Conservation (phyloP, 345 rosid genomes). For the Excoecaria agallocha region DNA sequence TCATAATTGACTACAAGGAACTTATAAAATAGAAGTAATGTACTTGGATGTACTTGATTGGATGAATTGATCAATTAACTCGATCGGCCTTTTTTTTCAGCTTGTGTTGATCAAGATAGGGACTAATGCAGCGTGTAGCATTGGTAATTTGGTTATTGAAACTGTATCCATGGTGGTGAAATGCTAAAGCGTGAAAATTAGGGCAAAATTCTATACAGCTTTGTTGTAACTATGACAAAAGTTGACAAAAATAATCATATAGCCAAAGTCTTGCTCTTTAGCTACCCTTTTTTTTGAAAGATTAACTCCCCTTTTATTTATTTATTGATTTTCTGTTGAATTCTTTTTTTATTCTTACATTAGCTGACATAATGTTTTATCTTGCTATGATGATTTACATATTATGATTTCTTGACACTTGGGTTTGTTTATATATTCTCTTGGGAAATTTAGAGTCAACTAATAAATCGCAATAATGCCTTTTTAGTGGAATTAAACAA, state of each 20-base stretch:
- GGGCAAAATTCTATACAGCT: background rate
- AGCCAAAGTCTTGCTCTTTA: background rate
- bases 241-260: background rate
- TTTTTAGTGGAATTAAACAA: no score
- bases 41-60: background rate
- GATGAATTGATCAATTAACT: background rate
- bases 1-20: background rate
- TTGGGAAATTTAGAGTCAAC: no score
- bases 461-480: no score
- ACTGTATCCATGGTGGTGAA: background rate
- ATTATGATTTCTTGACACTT: no score
- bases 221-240: background rate
- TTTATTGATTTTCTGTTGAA: no score
- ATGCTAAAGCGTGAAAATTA: background rate
- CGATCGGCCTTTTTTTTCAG: constrained; percentile 18
- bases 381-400: no score
- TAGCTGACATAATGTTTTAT: no score
- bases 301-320: no score
- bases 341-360: no score
- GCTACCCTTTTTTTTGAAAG: background rate
- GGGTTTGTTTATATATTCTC: no score
- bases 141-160: background rate
- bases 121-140: constrained; percentile 15
- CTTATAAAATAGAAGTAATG: background rate
- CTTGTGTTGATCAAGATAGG: constrained; percentile 32